Percentiles rank a stretch among this genome's conserved stretches.
phyloP scores from a whole-genome alignment of 2,329 filamentous ascomycete genomes.

The Dryadomyces quercivorus region DNA sequence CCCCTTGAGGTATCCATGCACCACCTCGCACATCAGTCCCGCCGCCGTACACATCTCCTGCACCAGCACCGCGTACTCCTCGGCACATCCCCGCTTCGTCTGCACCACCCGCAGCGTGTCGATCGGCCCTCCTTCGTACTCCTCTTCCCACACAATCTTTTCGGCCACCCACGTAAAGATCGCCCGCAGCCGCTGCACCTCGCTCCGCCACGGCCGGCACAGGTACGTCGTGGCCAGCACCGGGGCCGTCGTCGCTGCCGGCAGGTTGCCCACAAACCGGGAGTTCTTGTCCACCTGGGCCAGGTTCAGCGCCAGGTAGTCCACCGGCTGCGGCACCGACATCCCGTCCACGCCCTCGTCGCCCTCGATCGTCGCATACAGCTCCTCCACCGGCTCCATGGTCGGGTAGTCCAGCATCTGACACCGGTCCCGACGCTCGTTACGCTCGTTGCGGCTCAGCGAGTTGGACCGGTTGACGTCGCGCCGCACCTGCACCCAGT shows the following conservation, averaged over 20 bases:
- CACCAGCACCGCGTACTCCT: conserved; percentile 82
- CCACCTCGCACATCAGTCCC: conserved; percentile 74
- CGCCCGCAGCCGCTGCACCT: conserved; percentile 81
- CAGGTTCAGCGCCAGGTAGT: conserved; percentile 71
- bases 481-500: conserved; percentile 95
- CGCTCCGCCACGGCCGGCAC: conserved; percentile 85
- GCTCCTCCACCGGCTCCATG: conserved; percentile 77
- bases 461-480: conserved; percentile 95
- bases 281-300: conserved; percentile 90
- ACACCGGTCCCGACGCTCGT: conserved; percentile 76
- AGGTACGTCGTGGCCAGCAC: conserved; percentile 83
- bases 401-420: conserved; percentile 90
- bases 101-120: conserved; percentile 78
- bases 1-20: conserved; percentile 80
- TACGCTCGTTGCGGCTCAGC: conserved; percentile 73
- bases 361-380: conserved; percentile 74
- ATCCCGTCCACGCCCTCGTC: conserved; percentile 81
- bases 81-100: conserved; percentile 68
- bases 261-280: conserved; percentile 74
- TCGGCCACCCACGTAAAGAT: conserved; percentile 99
- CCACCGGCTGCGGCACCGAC: conserved; percentile 68
- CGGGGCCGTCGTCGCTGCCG: conserved; percentile 68
- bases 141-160: conserved; percentile 89
- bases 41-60: conserved; percentile 89
- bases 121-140: conserved; percentile 74